A percentile compares a stretch with the other conserved stretches of the same genome.
Evolutionary conservation across 2,329 filamentous ascomycete species (phyloP).

Genomic region (Monosporascus sp.): DNA sequence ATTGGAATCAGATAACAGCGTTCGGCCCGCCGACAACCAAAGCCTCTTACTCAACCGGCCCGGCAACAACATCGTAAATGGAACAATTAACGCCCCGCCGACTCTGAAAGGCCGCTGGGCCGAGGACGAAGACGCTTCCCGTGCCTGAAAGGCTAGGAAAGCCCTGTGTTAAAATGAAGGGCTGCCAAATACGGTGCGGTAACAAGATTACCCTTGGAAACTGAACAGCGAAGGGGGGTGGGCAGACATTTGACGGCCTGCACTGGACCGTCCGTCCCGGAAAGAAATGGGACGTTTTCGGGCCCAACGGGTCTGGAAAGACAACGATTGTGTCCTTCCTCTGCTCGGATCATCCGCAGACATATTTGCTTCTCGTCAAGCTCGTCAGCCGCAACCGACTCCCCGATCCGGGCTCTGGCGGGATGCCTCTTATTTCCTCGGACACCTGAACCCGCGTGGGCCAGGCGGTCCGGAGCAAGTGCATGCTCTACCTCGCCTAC

Average conservation of each 20-base stretch:
- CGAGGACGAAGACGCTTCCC: too few relatives aligned
- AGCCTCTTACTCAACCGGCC: too few relatives aligned
- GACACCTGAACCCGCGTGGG: slow-evolving; percentile 75
- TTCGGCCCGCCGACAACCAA: too few relatives aligned
- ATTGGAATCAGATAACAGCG: too few relatives aligned
- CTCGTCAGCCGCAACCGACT: slow-evolving; percentile 80
- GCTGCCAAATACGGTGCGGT: slow-evolving; percentile 76
- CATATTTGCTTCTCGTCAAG: slow-evolving; percentile 81
- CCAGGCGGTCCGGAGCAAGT: slow-evolving; percentile 80
- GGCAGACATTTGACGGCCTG: slow-evolving; percentile 54
- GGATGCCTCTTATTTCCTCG: slow-evolving; percentile 79
- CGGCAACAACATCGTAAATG: too few relatives aligned
- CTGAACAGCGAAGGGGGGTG: slow-evolving; percentile 60
- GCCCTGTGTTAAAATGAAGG: slow-evolving; percentile 78
- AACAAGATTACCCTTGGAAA: slow-evolving; percentile 72
- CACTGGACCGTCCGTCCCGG: slow-evolving; percentile 79
- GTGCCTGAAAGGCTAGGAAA: slow-evolving; percentile 45
- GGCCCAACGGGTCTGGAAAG: slow-evolving; percentile 91
- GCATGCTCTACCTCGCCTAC: slow-evolving; percentile 69
- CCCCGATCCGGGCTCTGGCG: slow-evolving; percentile 64
- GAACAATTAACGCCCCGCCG: too few relatives aligned
- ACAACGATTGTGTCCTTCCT: slow-evolving; percentile 90
- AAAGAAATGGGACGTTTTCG: slow-evolving; percentile 88
- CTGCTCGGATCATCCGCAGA: slow-evolving; percentile 91
- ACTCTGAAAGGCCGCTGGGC: too few relatives aligned